A percentile compares a stretch with the other conserved stretches of the same genome.
Conservation (phyloP, 2,329 filamentous ascomycete species). For the Coleophoma eucalyptorum region DNA sequence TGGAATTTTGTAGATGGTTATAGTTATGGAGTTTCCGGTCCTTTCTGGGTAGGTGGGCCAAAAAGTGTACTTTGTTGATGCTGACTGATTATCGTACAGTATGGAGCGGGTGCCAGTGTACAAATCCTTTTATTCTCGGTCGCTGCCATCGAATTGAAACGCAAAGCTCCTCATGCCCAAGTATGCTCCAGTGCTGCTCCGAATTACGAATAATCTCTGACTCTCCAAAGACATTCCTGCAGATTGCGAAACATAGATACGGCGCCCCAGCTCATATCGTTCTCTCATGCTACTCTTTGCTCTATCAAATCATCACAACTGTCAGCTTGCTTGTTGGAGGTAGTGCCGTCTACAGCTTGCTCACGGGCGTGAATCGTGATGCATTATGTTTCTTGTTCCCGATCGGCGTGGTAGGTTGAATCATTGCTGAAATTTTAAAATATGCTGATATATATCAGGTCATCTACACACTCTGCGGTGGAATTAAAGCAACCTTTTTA, state of each 20-base stretch:
- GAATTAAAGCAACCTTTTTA: conserved; percentile 79
- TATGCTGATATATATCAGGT: conserved; percentile 21
- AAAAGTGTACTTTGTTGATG: not conserved
- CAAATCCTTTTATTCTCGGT: conserved; percentile 50
- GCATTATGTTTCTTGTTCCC: conserved; percentile 80
- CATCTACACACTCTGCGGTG: conserved; percentile 68
- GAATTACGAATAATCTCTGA: not conserved
- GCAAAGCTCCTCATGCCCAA: conserved; percentile 78
- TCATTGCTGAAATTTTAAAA: conserved; percentile 21
- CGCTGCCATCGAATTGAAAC: conserved; percentile 75
- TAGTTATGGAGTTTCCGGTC: conserved; percentile 48
- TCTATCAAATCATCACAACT: conserved; percentile 80
- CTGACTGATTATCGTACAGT: conserved; percentile 24
- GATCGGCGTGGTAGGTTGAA: conserved; percentile 58
- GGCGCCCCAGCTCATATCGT: conserved; percentile 67
- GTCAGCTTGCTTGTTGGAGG: conserved; percentile 83
- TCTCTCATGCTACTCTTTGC: conserved; percentile 73
- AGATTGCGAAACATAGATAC: conserved; percentile 76
- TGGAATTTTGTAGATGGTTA: conserved; percentile 54
- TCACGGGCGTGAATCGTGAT: conserved; percentile 71
- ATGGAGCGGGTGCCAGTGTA: conserved; percentile 48
- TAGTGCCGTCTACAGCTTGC: conserved; percentile 62
- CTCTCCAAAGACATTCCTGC: conserved; percentile 59
- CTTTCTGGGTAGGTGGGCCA: conserved; percentile 37
- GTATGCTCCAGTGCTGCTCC: not conserved